phyloP scores from a whole-genome alignment of 2,329 filamentous ascomycete genomes.

The Colletotrichum graminicola region DNA sequence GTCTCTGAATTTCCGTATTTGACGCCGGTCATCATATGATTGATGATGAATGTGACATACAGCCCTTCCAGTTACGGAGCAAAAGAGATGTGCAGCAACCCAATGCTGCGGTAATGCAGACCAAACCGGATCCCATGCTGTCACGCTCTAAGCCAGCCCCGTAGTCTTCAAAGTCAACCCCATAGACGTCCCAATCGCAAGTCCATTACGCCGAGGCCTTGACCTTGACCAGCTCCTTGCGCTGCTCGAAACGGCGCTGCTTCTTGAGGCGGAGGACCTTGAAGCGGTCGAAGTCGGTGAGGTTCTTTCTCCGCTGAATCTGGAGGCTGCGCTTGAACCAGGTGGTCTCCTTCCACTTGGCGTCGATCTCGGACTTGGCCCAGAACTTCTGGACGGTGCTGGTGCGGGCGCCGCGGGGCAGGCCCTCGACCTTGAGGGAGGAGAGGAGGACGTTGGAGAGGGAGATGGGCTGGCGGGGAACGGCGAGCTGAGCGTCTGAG shows the following conservation, averaged over 20 bases:
- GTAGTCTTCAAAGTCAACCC: conserved; percentile 42
- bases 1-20: conserved; percentile 72
- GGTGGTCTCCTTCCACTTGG: conserved; percentile 90
- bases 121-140: conserved; percentile 53
- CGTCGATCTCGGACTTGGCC: conserved; percentile 91
- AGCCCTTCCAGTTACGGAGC: conserved; percentile 69
- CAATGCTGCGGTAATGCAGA: conserved; percentile 63
- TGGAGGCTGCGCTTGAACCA: conserved; percentile 95
- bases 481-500: conserved; percentile 80
- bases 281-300: conserved; percentile 99
- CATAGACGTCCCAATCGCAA: conserved; percentile 39
- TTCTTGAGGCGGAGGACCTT: conserved; percentile 99
- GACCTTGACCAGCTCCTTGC: conserved; percentile 95
- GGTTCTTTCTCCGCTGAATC: conserved; percentile 85
- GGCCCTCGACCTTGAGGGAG: conserved; percentile 85
- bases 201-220: conserved; percentile 79
- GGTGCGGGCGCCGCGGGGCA: conserved; percentile 87
- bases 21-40: conserved; percentile 70
- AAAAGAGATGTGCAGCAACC: conserved; percentile 71
- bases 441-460: conserved; percentile 90
- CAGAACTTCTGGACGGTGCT: conserved; percentile 88
- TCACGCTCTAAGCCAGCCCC: conserved; percentile 44
- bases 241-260: conserved; percentile 98
- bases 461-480: conserved; percentile 87
- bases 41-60: conserved; percentile 73